These are phyloP conservation scores for Capillidium rhysosporum DNA, from an alignment of 371 early-diverging fungal species.

Conservation along the genomic window DNA sequence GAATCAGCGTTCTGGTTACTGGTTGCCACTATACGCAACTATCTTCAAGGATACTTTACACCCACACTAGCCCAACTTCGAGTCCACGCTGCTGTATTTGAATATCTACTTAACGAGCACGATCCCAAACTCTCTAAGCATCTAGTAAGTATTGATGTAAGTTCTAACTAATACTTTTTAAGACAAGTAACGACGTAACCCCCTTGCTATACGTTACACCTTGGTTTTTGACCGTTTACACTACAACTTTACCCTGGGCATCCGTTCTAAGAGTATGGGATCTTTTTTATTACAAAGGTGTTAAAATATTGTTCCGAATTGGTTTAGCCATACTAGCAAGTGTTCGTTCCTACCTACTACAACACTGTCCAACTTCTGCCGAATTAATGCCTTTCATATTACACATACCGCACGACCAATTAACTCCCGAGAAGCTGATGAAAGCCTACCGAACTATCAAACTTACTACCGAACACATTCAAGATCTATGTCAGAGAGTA, in stretches of 20 bases:
- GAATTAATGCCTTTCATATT: constrained; percentile 56
- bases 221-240: constrained; percentile 88
- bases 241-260: constrained; percentile 76
- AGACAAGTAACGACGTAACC: constrained; percentile 43
- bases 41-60: constrained; percentile 59
- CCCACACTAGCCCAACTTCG: constrained; percentile 51
- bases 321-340: constrained; percentile 60
- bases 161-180: background rate
- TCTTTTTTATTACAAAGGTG: constrained; percentile 67
- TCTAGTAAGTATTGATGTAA: constrained; percentile 24
- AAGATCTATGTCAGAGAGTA: constrained; percentile 1
- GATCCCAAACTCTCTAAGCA: constrained; percentile 52
- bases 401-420: constrained; percentile 54
- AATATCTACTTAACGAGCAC: constrained; percentile 44
- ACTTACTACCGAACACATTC: constrained; percentile 13
- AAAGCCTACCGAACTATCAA: constrained; percentile 44
- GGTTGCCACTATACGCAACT: constrained; percentile 50
- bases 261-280: constrained; percentile 86
- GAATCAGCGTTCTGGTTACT: constrained; percentile 80
- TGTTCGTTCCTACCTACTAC: constrained; percentile 34
- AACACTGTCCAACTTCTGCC: constrained; percentile 51
- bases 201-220: constrained; percentile 80
- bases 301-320: constrained; percentile 65
- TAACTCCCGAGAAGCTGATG: constrained; percentile 44
- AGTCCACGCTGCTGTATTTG: constrained; percentile 72